These are phyloP conservation scores for Tetrahymena malaccensis DNA, from an alignment of 73 alveolate genomes.

Conservation along the genomic window DNA sequence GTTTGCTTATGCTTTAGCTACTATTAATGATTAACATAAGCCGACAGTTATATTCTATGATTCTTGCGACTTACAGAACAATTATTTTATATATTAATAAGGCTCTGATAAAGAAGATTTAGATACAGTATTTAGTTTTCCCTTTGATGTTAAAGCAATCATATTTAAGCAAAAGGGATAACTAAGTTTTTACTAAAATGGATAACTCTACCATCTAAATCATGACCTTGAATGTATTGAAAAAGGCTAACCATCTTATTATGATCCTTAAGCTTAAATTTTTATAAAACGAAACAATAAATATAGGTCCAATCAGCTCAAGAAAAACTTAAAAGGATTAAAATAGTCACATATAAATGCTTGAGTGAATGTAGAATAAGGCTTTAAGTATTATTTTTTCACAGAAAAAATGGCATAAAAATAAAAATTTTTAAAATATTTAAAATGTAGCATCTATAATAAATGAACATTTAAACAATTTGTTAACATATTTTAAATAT, in stretches of 20 bases:
- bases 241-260: background rate
- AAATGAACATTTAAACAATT: too few relatives aligned
- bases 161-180: background rate
- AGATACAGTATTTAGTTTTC: background rate
- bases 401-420: too few relatives aligned
- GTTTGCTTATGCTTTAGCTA: too few relatives aligned
- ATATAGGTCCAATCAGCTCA: background rate
- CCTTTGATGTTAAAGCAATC: background rate
- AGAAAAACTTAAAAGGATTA: background rate
- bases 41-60: too few relatives aligned
- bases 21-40: too few relatives aligned
- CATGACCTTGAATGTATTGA: background rate
- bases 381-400: too few relatives aligned
- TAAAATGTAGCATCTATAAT: too few relatives aligned
- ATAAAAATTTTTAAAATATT: too few relatives aligned
- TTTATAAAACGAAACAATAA: background rate
- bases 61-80: too few relatives aligned
- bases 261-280: background rate
- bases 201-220: background rate
- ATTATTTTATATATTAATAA: background rate
- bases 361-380: background rate
- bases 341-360: background rate
- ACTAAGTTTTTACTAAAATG: background rate
- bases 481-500: too few relatives aligned
- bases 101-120: background rate